Percentiles rank a stretch among this genome's conserved stretches.
These are phyloP conservation scores for Solanum piurae DNA, from an alignment of 257 asterid genomes.

Conservation along the genomic window DNA sequence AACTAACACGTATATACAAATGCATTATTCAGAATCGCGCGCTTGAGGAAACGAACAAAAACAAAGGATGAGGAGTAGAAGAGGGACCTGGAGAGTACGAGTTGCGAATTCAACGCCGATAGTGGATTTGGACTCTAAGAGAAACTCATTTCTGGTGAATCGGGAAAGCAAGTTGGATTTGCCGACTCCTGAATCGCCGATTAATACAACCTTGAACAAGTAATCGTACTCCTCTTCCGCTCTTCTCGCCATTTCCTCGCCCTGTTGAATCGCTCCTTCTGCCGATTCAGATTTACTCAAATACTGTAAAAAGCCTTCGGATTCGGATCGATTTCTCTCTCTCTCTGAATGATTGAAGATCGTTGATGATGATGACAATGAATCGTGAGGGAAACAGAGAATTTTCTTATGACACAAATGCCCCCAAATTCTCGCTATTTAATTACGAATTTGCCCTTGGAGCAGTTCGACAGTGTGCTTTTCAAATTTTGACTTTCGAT, in stretches of 20 bases:
- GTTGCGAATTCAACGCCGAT: conserved; percentile 51
- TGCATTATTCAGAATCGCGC: background rate
- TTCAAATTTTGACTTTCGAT: background rate
- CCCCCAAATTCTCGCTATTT: background rate
- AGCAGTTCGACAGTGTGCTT: background rate
- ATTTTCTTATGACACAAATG: conserved; percentile 9
- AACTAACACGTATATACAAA: background rate
- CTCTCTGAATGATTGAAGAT: background rate
- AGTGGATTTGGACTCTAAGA: conserved; percentile 41
- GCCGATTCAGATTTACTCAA: background rate
- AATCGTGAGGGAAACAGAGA: background rate
- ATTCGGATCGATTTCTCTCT: background rate
- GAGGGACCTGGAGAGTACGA: conserved; percentile 26
- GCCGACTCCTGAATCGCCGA: conserved; percentile 44
- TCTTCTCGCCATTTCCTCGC: conserved; percentile 31
- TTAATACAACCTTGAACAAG: conserved; percentile 32
- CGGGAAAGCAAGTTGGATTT: conserved; percentile 36
- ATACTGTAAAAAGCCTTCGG: background rate
- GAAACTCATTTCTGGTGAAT: conserved; percentile 38
- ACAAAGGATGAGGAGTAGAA: background rate
- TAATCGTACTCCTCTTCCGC: conserved; percentile 48
- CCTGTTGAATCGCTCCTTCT: conserved; percentile 7
- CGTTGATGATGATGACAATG: conserved; percentile 7
- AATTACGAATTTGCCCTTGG: background rate
- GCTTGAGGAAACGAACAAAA: background rate